Evolutionary conservation across 2,329 filamentous ascomycete genomes (phyloP), one percentile per base, ranked within the genome.

Genomic region (Tolypocladium pustulatum): DNA sequence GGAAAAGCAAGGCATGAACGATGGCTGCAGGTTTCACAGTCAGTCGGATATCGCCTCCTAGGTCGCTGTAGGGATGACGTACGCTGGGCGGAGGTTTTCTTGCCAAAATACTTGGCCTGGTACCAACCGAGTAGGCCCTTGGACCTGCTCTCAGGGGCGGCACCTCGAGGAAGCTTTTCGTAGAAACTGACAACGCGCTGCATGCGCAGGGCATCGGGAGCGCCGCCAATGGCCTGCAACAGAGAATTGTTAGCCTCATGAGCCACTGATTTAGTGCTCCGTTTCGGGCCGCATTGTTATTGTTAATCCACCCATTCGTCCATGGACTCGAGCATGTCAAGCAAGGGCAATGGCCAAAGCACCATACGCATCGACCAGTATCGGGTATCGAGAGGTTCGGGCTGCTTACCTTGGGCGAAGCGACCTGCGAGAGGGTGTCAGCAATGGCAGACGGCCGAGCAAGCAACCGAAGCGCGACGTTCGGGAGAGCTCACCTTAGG

Each of bases 121-220:
- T 99, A 99, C 77, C 90, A 85, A 71, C 87, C 89, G 70, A 96
- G 78, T 62, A 96, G 80, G 68, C 94, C 93, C 72, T 85, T 89
- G 66, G 88, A 77, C 83, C 96, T 86, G 68, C 85, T 76, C 76
- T 91, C 86, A 70, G 94, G 92, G 71, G 92, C 92, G 67, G 90
- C 77, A 69, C 94, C 95, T 72, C 92, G 91, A 73, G 95, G 94
- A 61, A 99, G 91, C 78, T 93, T 95, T 82, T 95, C 91, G 85
- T 99, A 99, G 85, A 99, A 97, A 81, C 84, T 90, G 76, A 97
- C 93, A 69, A 99, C 91, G 71, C 92, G 90, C 76, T 96, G 89
- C 94, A 99, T 97, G 75, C 93, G 91, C 72, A 91, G 85, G 73
- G 94, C 94, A 86, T 97, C 93, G 73, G 92, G 90, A 68, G 92